These are phyloP conservation scores for Collybiopsis confluens DNA, from an alignment of 768 basidiomycete species.

Conservation along the genomic window DNA sequence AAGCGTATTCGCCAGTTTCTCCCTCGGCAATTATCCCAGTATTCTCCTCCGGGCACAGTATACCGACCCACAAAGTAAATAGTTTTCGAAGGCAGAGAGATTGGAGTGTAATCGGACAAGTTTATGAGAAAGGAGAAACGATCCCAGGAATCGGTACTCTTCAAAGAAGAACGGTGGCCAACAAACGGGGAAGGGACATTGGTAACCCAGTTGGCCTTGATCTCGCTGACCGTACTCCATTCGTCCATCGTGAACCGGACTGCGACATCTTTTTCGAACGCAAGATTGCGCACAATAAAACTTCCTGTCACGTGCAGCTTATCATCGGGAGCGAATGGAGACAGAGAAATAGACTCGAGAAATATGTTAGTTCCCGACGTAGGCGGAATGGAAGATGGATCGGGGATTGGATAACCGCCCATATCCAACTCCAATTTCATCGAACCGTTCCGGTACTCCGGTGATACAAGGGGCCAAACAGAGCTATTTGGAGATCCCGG, in stretches of 20 bases:
- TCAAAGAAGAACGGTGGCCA: background rate
- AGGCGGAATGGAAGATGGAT: slow-evolving; percentile 9
- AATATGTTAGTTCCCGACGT: slow-evolving; percentile 25
- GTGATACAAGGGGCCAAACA: background rate
- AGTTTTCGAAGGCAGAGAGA: slow-evolving; percentile 42
- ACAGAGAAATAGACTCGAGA: slow-evolving; percentile 22
- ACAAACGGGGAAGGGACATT: slow-evolving; percentile 30
- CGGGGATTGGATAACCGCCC: slow-evolving; percentile 23
- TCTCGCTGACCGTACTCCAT: slow-evolving; percentile 92
- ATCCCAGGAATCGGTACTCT: slow-evolving; percentile 36
- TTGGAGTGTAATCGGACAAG: slow-evolving; percentile 63
- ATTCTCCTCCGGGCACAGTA: slow-evolving; percentile 46
- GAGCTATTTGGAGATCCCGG: background rate
- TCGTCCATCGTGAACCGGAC: slow-evolving; percentile 90
- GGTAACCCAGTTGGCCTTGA: slow-evolving; percentile 47
- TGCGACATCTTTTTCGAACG: slow-evolving; percentile 82
- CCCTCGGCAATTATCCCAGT: slow-evolving; percentile 91
- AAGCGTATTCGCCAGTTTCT: slow-evolving; percentile 79
- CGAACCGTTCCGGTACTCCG: background rate
- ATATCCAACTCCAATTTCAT: slow-evolving; percentile 11
- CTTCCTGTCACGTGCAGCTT: slow-evolving; percentile 52
- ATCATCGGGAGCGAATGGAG: slow-evolving; percentile 4
- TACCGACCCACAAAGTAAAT: slow-evolving; percentile 50
- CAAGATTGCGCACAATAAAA: slow-evolving; percentile 78
- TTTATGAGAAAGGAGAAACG: slow-evolving; percentile 58